These are phyloP conservation scores for Cladorrhinum samala DNA, from an alignment of 495 filamentous ascomycete species.

Conservation along the genomic window DNA sequence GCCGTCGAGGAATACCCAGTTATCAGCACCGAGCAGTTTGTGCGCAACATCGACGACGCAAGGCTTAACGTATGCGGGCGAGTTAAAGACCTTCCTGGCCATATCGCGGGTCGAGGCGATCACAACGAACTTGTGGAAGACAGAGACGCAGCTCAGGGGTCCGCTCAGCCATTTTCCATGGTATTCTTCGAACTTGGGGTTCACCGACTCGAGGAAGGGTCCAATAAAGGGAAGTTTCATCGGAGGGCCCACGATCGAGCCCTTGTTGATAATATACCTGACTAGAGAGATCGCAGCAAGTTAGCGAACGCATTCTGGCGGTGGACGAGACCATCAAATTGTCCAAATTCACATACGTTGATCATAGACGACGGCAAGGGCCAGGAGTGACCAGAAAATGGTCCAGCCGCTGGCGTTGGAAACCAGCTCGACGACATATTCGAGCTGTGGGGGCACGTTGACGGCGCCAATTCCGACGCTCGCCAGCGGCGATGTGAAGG, in stretches of 20 bases:
- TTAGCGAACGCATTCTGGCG: slow-evolving; percentile 4
- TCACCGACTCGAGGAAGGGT: slow-evolving; percentile 85
- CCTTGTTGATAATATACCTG: slow-evolving; percentile 81
- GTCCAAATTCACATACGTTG: slow-evolving; percentile 77
- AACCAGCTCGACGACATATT: slow-evolving; percentile 38
- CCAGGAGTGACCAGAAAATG: slow-evolving; percentile 57
- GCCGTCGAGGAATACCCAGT: slow-evolving; percentile 98
- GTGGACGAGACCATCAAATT: not conserved
- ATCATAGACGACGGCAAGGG: slow-evolving; percentile 72
- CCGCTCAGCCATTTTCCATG: slow-evolving; percentile 87
- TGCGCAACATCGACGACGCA: slow-evolving; percentile 94
- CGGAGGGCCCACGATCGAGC: slow-evolving; percentile 71
- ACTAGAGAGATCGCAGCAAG: slow-evolving; percentile 42
- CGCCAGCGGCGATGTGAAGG: slow-evolving; percentile 71
- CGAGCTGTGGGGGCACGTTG: slow-evolving; percentile 37
- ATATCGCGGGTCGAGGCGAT: slow-evolving; percentile 95
- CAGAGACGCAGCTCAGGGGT: slow-evolving; percentile 89
- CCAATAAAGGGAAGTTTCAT: slow-evolving; percentile 94
- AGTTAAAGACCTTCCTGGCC: slow-evolving; percentile 96
- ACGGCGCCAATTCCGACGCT: slow-evolving; percentile 51
- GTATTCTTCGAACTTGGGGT: slow-evolving; percentile 89
- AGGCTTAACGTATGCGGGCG: slow-evolving; percentile 84
- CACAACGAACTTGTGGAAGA: slow-evolving; percentile 99
- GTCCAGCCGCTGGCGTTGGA: slow-evolving; percentile 56
- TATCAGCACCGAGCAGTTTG: slow-evolving; percentile 85